Percentiles rank a stretch among this genome's conserved stretches.
phyloP scores from a whole-genome alignment of 768 basidiomycete genomes.

The Leccinum ochraceum region DNA sequence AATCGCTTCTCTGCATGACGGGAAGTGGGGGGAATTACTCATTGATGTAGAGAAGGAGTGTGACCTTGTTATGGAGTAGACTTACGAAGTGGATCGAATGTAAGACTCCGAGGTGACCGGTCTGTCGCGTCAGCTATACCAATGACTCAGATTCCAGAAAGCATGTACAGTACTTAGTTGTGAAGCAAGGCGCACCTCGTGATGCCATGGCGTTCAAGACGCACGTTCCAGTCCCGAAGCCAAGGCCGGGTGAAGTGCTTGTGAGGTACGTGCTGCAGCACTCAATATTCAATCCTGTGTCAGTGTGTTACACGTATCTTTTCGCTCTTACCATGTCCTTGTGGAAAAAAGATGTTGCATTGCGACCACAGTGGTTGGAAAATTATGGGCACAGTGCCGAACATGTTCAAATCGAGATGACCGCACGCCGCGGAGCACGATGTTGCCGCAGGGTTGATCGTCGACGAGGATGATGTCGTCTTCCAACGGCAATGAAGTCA shows the following conservation, averaged over 20 bases:
- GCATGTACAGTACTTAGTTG: conserved; percentile 29
- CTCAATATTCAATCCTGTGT: conserved; percentile 76
- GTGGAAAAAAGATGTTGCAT: background rate
- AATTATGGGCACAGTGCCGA: conserved; percentile 46
- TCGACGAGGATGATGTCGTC: no score
- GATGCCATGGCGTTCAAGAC: conserved; percentile 31
- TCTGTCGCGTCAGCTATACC: no score
- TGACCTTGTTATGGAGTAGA: conserved; percentile 7
- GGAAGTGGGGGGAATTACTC: conserved; percentile 29
- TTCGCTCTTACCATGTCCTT: background rate
- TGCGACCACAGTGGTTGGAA: conserved; percentile 55
- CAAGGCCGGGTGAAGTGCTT: conserved; percentile 45
- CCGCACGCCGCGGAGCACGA: conserved; percentile 52
- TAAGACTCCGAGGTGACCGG: background rate
- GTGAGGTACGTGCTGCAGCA: conserved; percentile 45
- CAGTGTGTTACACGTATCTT: conserved; percentile 17
- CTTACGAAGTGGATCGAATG: background rate
- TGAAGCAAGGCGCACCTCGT: conserved; percentile 30
- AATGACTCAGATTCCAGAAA: conserved; percentile 11
- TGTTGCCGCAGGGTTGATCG: no score
- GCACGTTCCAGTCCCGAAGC: conserved; percentile 35
- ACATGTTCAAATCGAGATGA: conserved; percentile 40
- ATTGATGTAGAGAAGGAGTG: conserved; percentile 30
- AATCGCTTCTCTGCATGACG: conserved; percentile 26
- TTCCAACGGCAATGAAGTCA: no score